These are phyloP conservation scores for Iberis amara DNA, from an alignment of 441 rosid genomes.

Conservation along the genomic window DNA sequence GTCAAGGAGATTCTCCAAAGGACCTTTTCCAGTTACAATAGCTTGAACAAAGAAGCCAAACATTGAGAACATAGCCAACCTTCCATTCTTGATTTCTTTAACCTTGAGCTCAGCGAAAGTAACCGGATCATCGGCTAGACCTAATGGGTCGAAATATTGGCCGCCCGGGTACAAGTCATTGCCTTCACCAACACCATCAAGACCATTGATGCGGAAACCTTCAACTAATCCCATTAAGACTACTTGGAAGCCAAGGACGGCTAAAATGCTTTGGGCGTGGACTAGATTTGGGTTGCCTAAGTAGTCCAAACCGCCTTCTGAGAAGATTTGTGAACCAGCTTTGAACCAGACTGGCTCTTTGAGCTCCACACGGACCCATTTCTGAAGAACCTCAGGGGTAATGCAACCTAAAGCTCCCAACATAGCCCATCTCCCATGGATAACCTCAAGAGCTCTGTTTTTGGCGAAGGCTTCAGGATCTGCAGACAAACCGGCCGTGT, in stretches of 20 bases:
- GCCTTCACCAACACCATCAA: slow-evolving; percentile 85
- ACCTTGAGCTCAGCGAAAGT: slow-evolving; percentile 93
- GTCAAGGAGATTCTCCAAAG: slow-evolving; percentile 81
- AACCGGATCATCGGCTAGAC: slow-evolving; percentile 77
- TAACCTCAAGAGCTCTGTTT: slow-evolving; percentile 98
- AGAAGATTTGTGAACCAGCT: slow-evolving; percentile 93
- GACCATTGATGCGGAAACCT: slow-evolving; percentile 90
- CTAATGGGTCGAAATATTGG: slow-evolving; percentile 79
- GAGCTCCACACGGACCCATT: slow-evolving; percentile 78
- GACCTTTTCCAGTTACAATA: slow-evolving; percentile 92
- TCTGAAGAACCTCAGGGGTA: slow-evolving; percentile 82
- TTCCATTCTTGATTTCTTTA: slow-evolving; percentile 88
- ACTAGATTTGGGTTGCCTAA: slow-evolving; percentile 91
- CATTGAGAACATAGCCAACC: slow-evolving; percentile 96
- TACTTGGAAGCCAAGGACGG: slow-evolving; percentile 81
- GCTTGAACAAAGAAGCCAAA: slow-evolving; percentile 96
- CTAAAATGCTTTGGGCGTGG: slow-evolving; percentile 92
- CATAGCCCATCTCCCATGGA: slow-evolving; percentile 97
- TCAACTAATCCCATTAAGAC: slow-evolving; percentile 84
- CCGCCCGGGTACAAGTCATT: slow-evolving; percentile 92
- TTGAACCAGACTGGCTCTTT: slow-evolving; percentile 97
- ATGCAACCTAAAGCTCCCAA: slow-evolving; percentile 91
- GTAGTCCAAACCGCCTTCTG: slow-evolving; percentile 93
- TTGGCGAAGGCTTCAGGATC: slow-evolving; percentile 94
- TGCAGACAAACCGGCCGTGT: slow-evolving; percentile 91